Evolutionary conservation across 352 stramenopile species (phyloP).

Genomic region (Elongisporangium undulatum): DNA sequence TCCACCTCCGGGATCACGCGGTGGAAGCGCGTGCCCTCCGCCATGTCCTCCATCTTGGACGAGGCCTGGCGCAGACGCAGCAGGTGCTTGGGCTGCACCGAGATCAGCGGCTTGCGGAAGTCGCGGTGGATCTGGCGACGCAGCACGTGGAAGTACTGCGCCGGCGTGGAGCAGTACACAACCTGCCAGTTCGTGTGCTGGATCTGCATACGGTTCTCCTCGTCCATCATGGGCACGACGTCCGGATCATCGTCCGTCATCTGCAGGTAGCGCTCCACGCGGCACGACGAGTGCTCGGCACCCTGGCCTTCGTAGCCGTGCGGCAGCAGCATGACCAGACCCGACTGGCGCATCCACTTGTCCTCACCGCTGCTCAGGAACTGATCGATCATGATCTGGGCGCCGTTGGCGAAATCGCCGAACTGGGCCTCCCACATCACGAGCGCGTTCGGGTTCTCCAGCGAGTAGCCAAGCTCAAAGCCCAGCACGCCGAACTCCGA

Average conservation of each 20-base stretch:
- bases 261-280: slow-evolving; percentile 95
- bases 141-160: slow-evolving; percentile 91
- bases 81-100: slow-evolving; percentile 95
- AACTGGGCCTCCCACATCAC: slow-evolving; percentile 96
- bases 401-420: slow-evolving; percentile 96
- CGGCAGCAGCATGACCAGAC: slow-evolving; percentile 92
- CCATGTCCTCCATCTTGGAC: slow-evolving; percentile 93
- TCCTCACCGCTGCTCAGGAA: slow-evolving; percentile 95
- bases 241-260: slow-evolving; percentile 94
- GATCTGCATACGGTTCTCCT: slow-evolving; percentile 95
- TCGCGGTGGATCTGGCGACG: slow-evolving; percentile 93
- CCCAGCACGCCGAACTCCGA: slow-evolving; percentile 95
- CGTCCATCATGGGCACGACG: slow-evolving; percentile 88
- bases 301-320: slow-evolving; percentile 97
- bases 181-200: slow-evolving; percentile 97
- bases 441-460: slow-evolving; percentile 96
- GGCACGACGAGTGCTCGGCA: slow-evolving; percentile 94
- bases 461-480: slow-evolving; percentile 93
- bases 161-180: slow-evolving; percentile 94
- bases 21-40: slow-evolving; percentile 90
- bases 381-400: slow-evolving; percentile 97
- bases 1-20: slow-evolving; percentile 86
- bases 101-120: slow-evolving; percentile 97
- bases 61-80: slow-evolving; percentile 89
- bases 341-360: slow-evolving; percentile 96